Percentiles rank a stretch among this genome's conserved stretches.
phyloP scores from a whole-genome alignment of 148 eudicot species.

The Amaranthus palmeri region DNA sequence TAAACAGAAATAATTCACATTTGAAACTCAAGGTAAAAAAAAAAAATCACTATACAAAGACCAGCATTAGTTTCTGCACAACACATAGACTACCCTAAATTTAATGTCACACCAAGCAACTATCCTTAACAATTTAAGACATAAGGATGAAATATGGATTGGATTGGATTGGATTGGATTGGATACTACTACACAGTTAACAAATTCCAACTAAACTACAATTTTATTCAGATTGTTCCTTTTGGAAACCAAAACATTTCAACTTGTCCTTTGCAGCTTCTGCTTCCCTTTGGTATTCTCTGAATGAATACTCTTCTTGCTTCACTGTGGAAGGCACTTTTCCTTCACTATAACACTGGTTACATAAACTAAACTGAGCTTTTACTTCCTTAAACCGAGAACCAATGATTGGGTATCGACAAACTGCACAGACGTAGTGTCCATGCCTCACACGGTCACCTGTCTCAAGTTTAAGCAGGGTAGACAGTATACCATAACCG shows the following conservation, averaged over 20 bases:
- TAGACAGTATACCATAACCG: slow-evolving; percentile 89
- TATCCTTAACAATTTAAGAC: slow-evolving; percentile 14
- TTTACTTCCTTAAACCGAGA: slow-evolving; percentile 86
- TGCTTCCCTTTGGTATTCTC: slow-evolving; percentile 67
- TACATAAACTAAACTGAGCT: slow-evolving; percentile 68
- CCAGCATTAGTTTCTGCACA: slow-evolving; percentile 25
- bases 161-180: not conserved
- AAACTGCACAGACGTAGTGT: slow-evolving; percentile 61
- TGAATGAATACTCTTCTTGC: slow-evolving; percentile 78
- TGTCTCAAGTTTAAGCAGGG: slow-evolving; percentile 61
- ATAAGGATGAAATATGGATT: not conserved
- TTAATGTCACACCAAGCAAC: slow-evolving; percentile 32
- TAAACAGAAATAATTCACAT: slow-evolving; percentile 15
- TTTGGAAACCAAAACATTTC: slow-evolving; percentile 63
- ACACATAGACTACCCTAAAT: slow-evolving; percentile 32
- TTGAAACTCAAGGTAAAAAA: not conserved
- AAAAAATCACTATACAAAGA: slow-evolving; percentile 31
- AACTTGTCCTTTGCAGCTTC: slow-evolving; percentile 85
- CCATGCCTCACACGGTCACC: slow-evolving; percentile 89
- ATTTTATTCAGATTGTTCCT: slow-evolving; percentile 27
- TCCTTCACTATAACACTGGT: slow-evolving; percentile 86
- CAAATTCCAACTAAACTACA: slow-evolving; percentile 13
- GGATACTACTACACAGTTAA: slow-evolving; percentile 20
- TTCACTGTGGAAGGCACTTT: slow-evolving; percentile 83
- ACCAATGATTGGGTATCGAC: slow-evolving; percentile 87